Percentiles rank a stretch among this genome's conserved stretches.
These are phyloP conservation scores for Fusarium subglutinans DNA, from an alignment of 2,329 filamentous ascomycete genomes.

Conservation along the genomic window DNA sequence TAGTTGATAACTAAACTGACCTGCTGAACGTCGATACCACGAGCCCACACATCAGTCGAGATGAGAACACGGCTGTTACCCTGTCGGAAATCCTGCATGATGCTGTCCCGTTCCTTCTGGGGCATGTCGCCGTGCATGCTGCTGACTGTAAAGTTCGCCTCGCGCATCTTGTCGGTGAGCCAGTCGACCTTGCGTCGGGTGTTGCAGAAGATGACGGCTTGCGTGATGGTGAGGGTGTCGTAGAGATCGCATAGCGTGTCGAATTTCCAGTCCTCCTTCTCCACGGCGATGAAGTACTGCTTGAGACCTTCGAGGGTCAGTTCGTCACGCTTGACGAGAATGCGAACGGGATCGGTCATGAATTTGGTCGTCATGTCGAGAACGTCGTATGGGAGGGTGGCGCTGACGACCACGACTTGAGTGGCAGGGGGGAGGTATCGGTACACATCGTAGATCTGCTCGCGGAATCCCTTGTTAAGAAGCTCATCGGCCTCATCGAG, in stretches of 20 bases:
- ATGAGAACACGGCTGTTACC: slow-evolving; percentile 96
- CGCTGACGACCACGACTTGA: slow-evolving; percentile 97
- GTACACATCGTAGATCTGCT: slow-evolving; percentile 99
- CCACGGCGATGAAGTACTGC: slow-evolving; percentile 99
- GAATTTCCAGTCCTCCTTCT: slow-evolving; percentile 99
- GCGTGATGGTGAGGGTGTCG: slow-evolving; percentile 97
- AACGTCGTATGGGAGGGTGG: slow-evolving; percentile 96
- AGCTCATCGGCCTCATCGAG: slow-evolving; percentile 70
- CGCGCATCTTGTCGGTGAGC: slow-evolving; percentile 99
- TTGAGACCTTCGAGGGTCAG: slow-evolving; percentile 96
- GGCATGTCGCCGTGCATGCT: slow-evolving; percentile 99
- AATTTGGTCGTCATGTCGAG: slow-evolving; percentile 99
- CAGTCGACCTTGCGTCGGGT: slow-evolving; percentile 99
- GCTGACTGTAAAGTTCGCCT: slow-evolving; percentile 97
- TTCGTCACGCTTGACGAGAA: slow-evolving; percentile 98
- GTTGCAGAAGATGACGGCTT: slow-evolving; percentile 99
- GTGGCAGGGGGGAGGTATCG: slow-evolving; percentile 95
- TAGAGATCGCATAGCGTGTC: slow-evolving; percentile 98
- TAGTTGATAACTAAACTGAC: slow-evolving; percentile 99
- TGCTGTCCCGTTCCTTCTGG: slow-evolving; percentile 96
- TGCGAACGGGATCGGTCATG: slow-evolving; percentile 97
- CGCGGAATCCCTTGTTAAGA: slow-evolving; percentile 93
- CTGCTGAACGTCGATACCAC: slow-evolving; percentile 98
- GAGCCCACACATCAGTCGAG: slow-evolving; percentile 96
- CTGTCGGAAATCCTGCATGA: slow-evolving; percentile 99